Evolutionary conservation across 164 flowering plant species (phyloP), one percentile per base, ranked within the genome.

Genomic region (Warburgia ugandensis): DNA sequence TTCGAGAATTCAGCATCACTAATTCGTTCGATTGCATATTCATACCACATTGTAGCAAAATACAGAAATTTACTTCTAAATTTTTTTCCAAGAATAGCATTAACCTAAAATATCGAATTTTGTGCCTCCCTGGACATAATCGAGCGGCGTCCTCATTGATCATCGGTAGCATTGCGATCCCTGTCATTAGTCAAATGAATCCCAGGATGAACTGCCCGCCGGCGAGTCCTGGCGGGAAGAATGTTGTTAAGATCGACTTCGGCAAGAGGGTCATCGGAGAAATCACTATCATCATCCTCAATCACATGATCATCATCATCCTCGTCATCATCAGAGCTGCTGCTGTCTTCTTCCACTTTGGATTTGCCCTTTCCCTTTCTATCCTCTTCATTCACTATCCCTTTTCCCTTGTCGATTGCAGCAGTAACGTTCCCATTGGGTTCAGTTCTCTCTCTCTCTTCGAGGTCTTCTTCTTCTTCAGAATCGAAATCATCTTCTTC

Each of bases 221-320:
- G 56, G 43, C 96, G 64, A 47, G 94, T 89, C 71, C 97, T 71
- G 2, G 87, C 77, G 2, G 94, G 92, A 17, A 89, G 78, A 63
- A 89, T 85, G 58, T 89, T 89, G 45, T 74, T 71, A 58, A 83
- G 65, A 74, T 89, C 97, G 38, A 88, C 94, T 64, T 88, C 97
- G 3, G 83, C 79, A 5, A 88, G 72, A 1, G 91, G 97, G 71
- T 88, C 97, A 32, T 83, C 89, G 1, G 77, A 74, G 9, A 78
- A 50, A 59, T 80, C 91, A 47, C 80, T 73, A n/a, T 70, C 84
- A 0, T 39, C 73, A 50, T 64, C 77, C 26, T 56, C 65, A 28
- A 57, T 76, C 1, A 3, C 20, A 28, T 58, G 73, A 13, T 45
- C 60, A 22, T 56, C 69, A 6, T 66, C 76, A 43, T 58, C 71